These are phyloP conservation scores for Hymenoscyphus salicellus DNA, from an alignment of 2,329 filamentous ascomycete species.

Conservation along the genomic window DNA sequence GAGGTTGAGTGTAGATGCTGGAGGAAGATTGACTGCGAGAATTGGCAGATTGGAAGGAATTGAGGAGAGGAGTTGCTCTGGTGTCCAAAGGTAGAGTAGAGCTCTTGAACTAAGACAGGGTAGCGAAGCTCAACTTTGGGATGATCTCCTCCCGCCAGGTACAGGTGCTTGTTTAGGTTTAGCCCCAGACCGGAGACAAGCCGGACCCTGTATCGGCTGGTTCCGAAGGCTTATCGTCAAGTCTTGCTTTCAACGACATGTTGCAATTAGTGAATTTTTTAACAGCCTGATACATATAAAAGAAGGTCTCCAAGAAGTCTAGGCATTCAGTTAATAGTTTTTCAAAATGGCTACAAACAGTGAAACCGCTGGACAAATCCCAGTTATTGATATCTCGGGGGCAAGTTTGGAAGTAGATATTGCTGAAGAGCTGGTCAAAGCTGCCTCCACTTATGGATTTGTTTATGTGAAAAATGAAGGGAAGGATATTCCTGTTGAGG, in stretches of 20 bases:
- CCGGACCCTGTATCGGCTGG: too few relatives aligned
- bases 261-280: too few relatives aligned
- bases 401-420: slow-evolving; percentile 52
- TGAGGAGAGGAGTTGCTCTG: neutral
- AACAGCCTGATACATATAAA: too few relatives aligned
- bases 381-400: slow-evolving; percentile 76
- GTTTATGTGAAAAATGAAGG: slow-evolving; percentile 80
- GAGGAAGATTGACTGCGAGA: neutral
- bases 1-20: neutral
- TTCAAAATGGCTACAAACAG: slow-evolving; percentile 9
- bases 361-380: slow-evolving; percentile 49
- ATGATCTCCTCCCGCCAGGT: neutral
- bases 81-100: too few relatives aligned
- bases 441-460: slow-evolving; percentile 81
- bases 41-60: neutral
- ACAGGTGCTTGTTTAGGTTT: neutral
- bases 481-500: slow-evolving; percentile 61
- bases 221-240: too few relatives aligned
- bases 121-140: too few relatives aligned
- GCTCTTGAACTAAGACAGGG: too few relatives aligned
- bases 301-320: too few relatives aligned
- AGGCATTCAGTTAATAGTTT: neutral
- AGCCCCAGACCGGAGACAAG: neutral
- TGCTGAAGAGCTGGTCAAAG: slow-evolving; percentile 71
- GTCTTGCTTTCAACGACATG: too few relatives aligned